Evolutionary conservation across 305 asterid genomes (phyloP), one percentile per base, ranked within the genome.

Genomic region (Vinca major): DNA sequence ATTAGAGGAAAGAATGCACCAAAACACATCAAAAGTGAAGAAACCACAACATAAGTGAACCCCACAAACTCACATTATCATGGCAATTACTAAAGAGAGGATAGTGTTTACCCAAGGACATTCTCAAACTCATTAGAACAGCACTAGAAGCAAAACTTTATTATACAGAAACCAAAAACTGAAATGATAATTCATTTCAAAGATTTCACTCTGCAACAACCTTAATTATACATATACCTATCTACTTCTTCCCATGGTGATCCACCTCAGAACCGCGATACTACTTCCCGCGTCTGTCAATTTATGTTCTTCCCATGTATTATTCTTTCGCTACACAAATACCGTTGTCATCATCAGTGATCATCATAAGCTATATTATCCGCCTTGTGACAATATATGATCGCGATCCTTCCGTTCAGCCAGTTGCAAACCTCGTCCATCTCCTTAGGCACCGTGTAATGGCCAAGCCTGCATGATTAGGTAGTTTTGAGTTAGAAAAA

Each of bases 401-500:
- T 76, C 83, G 74, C 5, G 75, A 77, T 45, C 76, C 75, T 67
- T 36, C 79, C 79, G 8, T 71, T 79, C 64, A 92, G 78, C 98
- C 98, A 92, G 48, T 77, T 72, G 83, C 97, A 84, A 4, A 92
- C 91, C 40, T 90, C 97, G 0, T 92, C 91, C 98, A 92, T 90
- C 88, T 92, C 98, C 80, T 86, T 90, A 45, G 98, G 98, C 85
- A 90, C 95, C 0, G 98, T 92, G 71, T 90, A 92, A 80, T 92
- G 98, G n/a, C 98, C 98, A 68, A 90, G 86, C 90, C 98, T 92
- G 76, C 75, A 80, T 26, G 33, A 1, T 26, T 26, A n/a, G n/a
- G n/a, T n/a, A n/a, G n/a, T 26, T 26, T 26, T 26, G 1, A 17
- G 47, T n/a, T n/a, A n/a, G n/a, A n/a, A n/a, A n/a, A n/a, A 73